Base-by-base conservation (phyloP, 768 basidiomycete genomes). In the Boletales sp. region DNA sequence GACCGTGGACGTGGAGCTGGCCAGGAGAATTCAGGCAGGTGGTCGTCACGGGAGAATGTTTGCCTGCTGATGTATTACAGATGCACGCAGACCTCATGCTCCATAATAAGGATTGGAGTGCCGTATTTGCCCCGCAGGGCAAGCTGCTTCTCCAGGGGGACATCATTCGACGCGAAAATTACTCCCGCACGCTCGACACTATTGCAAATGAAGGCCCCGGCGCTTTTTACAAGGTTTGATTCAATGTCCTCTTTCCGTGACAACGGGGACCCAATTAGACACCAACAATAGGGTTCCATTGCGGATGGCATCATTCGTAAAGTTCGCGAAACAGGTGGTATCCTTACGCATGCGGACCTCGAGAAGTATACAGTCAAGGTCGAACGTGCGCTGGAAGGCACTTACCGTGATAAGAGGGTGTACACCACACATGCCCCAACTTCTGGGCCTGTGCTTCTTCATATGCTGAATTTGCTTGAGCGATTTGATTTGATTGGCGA, bases 391-490 rank as follows among this genome's bases (percentile, higher is more conserved):
- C 72, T 98, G 36, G 66, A 84, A 59, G 88, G 91, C 8, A 83
- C 79, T 0, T 99, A 90, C 67, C 78, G 77, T 15, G 83, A 83
- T 38, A 81, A 82, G 58, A 90, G 80, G 54, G 74, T 98, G 35
- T 97, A 91, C 68, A 94, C 92, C 0, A 78, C 87, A 0, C 81
- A 84, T 59, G 86, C 91, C 12, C 97, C 97, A 6, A 84, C 87
- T 9, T 87, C 87, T 11, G 94, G 95, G 6, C 86, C 90, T 75
- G 90, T 89, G n/a, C 71, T 98, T 37, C 70, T 97, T 36, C 87
- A 92, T 63, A 87, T 97, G 78, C 72, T 98, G n/a, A 97, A 97
- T 63, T 65, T 94, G 17, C 70, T 95, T 40, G 94, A 97, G 62
- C 75, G 78, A n/a, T 97, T 80, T 60, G 71, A 76, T 45, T 60